These are phyloP conservation scores for Rhododendron williamsianum DNA, from an alignment of 148 eudicot species.

Conservation along the genomic window DNA sequence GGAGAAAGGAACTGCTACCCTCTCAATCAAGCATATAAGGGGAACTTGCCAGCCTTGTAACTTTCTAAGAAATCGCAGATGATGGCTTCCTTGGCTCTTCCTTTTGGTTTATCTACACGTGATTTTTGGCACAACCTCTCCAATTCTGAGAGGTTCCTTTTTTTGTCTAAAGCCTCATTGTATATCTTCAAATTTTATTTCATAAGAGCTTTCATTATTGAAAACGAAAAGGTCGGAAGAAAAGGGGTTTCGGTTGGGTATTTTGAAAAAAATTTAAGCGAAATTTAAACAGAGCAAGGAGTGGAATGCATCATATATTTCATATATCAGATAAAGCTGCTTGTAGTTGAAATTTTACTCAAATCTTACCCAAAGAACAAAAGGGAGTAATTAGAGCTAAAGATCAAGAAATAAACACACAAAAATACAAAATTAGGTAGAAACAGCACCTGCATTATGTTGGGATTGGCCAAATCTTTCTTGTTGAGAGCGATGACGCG, in stretches of 20 bases:
- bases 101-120: not conserved
- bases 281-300: not conserved
- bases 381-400: too few relatives aligned
- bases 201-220: not conserved
- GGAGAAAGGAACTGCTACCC: not conserved
- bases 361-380: not conserved
- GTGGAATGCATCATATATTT: too few relatives aligned
- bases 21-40: not conserved
- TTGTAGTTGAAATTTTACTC: too few relatives aligned
- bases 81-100: not conserved
- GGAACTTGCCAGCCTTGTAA: not conserved
- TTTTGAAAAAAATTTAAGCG: not conserved
- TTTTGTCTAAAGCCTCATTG: not conserved
- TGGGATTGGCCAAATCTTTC: slow-evolving; percentile 94
- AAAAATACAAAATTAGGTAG: not conserved
- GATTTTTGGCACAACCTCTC: not conserved
- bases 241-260: not conserved
- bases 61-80: not conserved
- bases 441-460: slow-evolving; percentile 62
- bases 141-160: not conserved
- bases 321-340: too few relatives aligned
- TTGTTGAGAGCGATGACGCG: slow-evolving; percentile 87
- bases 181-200: not conserved
- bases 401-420: too few relatives aligned
- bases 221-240: not conserved